Percentiles rank a stretch among this genome's conserved stretches.
These are phyloP conservation scores for Aspergillus sp. DNA, from an alignment of 2,329 filamentous ascomycete genomes.

Conservation along the genomic window DNA sequence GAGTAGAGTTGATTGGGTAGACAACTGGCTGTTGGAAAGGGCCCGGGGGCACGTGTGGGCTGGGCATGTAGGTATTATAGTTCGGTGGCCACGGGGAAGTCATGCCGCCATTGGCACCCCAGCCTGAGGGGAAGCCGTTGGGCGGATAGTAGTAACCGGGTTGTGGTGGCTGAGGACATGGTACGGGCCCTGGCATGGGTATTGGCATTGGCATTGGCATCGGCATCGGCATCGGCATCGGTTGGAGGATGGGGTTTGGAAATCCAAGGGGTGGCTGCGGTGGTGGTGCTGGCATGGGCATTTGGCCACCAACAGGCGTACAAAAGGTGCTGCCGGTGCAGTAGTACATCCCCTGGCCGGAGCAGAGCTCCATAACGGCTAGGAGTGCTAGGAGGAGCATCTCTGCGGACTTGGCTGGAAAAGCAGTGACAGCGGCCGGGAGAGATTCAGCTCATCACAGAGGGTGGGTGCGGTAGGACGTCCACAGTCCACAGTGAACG, in stretches of 20 bases:
- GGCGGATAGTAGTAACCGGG: background rate
- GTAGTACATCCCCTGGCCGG: background rate
- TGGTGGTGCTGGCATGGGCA: background rate
- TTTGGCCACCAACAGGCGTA: background rate
- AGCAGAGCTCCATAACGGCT: background rate
- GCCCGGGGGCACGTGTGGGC: no score
- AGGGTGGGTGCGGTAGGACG: no score
- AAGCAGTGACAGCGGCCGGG: no score
- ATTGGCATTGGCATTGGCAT: no score
- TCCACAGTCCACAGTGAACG: no score
- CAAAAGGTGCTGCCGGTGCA: background rate
- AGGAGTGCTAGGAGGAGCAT: background rate
- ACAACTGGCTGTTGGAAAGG: background rate
- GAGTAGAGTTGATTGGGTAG: background rate
- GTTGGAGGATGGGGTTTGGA: background rate
- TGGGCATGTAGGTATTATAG: background rate
- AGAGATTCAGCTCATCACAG: background rate
- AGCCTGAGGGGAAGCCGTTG: background rate
- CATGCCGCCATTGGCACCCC: background rate
- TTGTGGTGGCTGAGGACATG: background rate
- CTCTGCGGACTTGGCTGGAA: background rate
- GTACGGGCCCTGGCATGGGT: background rate
- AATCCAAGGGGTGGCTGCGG: background rate
- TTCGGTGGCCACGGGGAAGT: background rate
- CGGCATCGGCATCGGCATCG: conserved; percentile 4